A percentile compares a stretch with the other conserved stretches of the same genome.
Conservation (phyloP, 257 asterid genomes). For the Capsicum rhomboideum region DNA sequence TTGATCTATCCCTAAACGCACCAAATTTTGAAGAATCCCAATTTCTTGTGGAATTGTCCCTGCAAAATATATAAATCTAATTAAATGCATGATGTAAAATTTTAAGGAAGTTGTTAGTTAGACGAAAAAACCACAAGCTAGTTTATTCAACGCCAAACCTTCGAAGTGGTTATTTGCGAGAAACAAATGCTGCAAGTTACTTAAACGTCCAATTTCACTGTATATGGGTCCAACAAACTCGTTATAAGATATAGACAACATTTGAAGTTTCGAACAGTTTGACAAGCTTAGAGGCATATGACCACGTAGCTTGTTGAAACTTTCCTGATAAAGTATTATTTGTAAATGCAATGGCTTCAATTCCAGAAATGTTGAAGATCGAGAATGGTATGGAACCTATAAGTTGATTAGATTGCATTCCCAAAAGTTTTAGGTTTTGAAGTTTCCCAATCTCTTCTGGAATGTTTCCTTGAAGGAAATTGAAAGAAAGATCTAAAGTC, state of each 20-base stretch:
- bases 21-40: neutral
- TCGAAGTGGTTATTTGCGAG: neutral
- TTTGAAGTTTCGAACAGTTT: neutral
- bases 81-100: neutral
- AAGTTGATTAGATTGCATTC: too few species aligned
- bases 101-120: neutral
- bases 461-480: too few species aligned
- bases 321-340: neutral
- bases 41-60: conserved; percentile 4
- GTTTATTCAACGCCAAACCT: neutral
- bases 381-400: neutral
- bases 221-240: neutral
- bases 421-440: too few species aligned
- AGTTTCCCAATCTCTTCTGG: too few species aligned
- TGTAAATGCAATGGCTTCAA: neutral
- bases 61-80: neutral
- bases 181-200: neutral
- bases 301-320: neutral
- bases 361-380: too few species aligned
- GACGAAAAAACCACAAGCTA: neutral
- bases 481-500: too few species aligned
- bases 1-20: neutral
- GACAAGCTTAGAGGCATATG: neutral
- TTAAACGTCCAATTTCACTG: neutral
- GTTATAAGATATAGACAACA: neutral